Percentiles rank a stretch among this genome's conserved stretches.
Conservation (phyloP, 2,329 filamentous ascomycete genomes). For the Leptographium radiaticola region DNA sequence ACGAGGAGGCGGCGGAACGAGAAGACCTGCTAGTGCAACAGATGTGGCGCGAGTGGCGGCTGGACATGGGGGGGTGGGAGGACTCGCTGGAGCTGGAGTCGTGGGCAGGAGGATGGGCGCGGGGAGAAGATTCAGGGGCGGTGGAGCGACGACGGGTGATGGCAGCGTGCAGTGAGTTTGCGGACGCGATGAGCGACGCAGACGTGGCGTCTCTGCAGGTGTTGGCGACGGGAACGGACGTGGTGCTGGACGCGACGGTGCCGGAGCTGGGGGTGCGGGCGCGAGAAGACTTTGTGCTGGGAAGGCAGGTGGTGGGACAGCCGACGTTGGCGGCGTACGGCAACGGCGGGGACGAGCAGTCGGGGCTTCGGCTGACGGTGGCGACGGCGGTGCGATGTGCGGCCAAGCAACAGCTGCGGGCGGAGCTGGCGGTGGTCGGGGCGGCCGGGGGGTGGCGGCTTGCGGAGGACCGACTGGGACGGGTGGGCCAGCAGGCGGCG, state of each 20-base stretch:
- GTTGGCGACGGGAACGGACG: slow-evolving; percentile 26
- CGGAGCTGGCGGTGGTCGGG: background rate
- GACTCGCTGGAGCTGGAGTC: slow-evolving; percentile 23
- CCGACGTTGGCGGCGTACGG: slow-evolving; percentile 19
- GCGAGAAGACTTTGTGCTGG: slow-evolving; percentile 37
- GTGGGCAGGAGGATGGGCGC: slow-evolving; percentile 19
- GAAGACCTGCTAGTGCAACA: slow-evolving; percentile 54
- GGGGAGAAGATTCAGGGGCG: background rate
- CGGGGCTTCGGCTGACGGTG: slow-evolving; percentile 16
- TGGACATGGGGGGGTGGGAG: slow-evolving; percentile 49
- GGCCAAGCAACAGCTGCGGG: slow-evolving; percentile 17
- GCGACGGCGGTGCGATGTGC: slow-evolving; percentile 21
- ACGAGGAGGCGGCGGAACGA: slow-evolving; percentile 29
- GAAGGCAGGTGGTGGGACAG: slow-evolving; percentile 34
- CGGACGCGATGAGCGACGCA: slow-evolving; percentile 49
- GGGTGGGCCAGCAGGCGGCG: slow-evolving; percentile 20
- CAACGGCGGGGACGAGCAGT: background rate
- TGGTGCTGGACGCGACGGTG: slow-evolving; percentile 47
- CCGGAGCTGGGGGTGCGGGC: slow-evolving; percentile 37
- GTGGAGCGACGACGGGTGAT: slow-evolving; percentile 24
- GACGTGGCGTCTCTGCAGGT: slow-evolving; percentile 45
- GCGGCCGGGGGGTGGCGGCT: background rate
- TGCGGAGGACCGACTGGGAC: slow-evolving; percentile 3
- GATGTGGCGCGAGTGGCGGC: slow-evolving; percentile 52
- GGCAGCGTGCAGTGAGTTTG: slow-evolving; percentile 37